Conservation (phyloP, 176 grass and related monocot genomes). For the Saccharum spontaneum region DNA sequence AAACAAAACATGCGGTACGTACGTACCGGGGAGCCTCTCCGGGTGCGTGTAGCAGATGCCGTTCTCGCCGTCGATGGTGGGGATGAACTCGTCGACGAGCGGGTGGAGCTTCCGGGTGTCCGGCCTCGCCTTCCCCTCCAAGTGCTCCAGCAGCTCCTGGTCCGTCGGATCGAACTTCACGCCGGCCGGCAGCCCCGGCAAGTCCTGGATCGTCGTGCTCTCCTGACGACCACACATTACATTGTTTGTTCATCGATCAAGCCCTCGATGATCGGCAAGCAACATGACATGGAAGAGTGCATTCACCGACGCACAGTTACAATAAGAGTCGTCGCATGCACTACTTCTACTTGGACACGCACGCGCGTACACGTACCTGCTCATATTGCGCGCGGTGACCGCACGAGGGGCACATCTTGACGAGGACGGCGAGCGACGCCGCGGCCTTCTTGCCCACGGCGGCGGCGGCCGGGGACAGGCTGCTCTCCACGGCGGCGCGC, state of each 20-base stretch:
- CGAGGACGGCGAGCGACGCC: conserved; percentile 45
- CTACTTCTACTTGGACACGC: not conserved
- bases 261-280: not conserved
- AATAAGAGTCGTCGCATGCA: too few species aligned
- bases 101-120: conserved; percentile 62
- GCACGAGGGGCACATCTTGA: conserved; percentile 74
- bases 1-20: not conserved
- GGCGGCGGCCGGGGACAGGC: conserved; percentile 32
- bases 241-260: not conserved
- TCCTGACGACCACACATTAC: conserved; percentile 18
- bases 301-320: too few species aligned
- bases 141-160: conserved; percentile 76
- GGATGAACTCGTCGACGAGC: conserved; percentile 88
- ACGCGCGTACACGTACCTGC: conserved; percentile 4
- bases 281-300: not conserved
- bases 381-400: conserved; percentile 62
- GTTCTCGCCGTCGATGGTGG: conserved; percentile 74
- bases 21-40: conserved; percentile 62
- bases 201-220: conserved; percentile 48
- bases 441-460: conserved; percentile 44
- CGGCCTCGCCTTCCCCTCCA: conserved; percentile 69
- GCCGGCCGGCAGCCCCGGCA: conserved; percentile 58
- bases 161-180: conserved; percentile 89
- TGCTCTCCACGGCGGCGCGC: conserved; percentile 43
- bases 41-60: conserved; percentile 95